Conservation (phyloP, 2,329 filamentous ascomycete species). For the Pseudopithomyces chartarum region DNA sequence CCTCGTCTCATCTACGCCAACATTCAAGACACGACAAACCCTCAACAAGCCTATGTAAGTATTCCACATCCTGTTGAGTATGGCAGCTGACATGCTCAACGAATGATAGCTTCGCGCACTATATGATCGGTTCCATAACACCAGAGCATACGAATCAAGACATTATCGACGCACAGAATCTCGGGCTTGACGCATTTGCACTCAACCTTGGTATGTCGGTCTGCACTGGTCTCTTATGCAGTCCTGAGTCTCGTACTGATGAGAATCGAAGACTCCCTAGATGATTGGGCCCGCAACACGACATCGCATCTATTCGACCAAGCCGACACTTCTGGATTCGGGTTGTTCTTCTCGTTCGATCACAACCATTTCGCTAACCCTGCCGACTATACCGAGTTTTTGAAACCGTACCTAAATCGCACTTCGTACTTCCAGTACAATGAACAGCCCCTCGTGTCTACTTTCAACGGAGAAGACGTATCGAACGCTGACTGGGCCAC, state of each 20-base stretch:
- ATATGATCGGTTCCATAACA: constrained; percentile 29
- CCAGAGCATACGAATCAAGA: constrained; percentile 28
- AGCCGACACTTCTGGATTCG: constrained; percentile 34
- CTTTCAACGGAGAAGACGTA: constrained; percentile 36
- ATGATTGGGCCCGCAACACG: constrained; percentile 31
- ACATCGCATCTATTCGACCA: constrained; percentile 38
- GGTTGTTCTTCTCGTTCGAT: constrained; percentile 47
- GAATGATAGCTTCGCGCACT: constrained; percentile 22
- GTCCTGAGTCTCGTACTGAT: neutral
- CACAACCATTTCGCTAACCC: constrained; percentile 32
- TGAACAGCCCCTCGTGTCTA: constrained; percentile 37
- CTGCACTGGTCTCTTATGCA: neutral
- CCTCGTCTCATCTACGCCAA: constrained; percentile 1
- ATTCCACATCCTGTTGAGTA: too few species aligned
- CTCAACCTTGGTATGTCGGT: constrained; percentile 34
- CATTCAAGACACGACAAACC: neutral
- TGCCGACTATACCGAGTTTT: constrained; percentile 29
- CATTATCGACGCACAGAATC: constrained; percentile 29
- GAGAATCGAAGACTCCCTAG: constrained; percentile 17
- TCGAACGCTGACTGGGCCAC: constrained; percentile 19
- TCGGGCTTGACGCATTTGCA: constrained; percentile 44
- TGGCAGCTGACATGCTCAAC: neutral
- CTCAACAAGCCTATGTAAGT: constrained; percentile 12
- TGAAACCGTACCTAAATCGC: constrained; percentile 25
- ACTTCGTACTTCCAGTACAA: constrained; percentile 36